Percentiles rank a stretch among this genome's conserved stretches.
These are phyloP conservation scores for Kingdonia uniflora DNA, from an alignment of 164 flowering plant species.

Conservation along the genomic window DNA sequence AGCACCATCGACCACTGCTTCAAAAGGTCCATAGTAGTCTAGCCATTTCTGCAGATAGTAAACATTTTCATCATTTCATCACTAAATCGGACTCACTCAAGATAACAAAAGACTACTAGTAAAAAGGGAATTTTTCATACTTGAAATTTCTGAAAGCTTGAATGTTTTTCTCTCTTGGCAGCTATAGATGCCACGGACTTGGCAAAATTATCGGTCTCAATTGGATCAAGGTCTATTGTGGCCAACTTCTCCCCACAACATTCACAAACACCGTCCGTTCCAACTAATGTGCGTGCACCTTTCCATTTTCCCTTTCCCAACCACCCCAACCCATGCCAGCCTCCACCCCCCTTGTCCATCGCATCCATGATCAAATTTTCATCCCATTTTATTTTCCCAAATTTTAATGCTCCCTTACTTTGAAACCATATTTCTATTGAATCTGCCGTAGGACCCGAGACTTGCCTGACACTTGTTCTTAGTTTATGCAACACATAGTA, in stretches of 20 bases:
- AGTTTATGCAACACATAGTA: conserved; percentile 75
- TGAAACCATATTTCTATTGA: conserved; percentile 62
- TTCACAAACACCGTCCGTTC: conserved; percentile 55
- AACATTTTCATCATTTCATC: neutral
- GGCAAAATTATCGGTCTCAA: conserved; percentile 71
- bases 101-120: conserved; percentile 4
- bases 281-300: conserved; percentile 31
- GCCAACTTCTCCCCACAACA: conserved; percentile 64
- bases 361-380: conserved; percentile 29
- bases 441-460: conserved; percentile 55
- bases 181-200: conserved; percentile 77
- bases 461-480: conserved; percentile 54
- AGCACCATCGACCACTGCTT: conserved; percentile 88
- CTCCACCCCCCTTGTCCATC: conserved; percentile 68
- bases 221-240: conserved; percentile 70
- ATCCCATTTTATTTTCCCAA: conserved; percentile 68
- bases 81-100: conserved; percentile 6
- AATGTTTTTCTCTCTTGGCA: conserved; percentile 43
- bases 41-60: conserved; percentile 69
- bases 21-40: conserved; percentile 80
- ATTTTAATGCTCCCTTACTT: conserved; percentile 44
- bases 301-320: conserved; percentile 75
- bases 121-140: conserved; percentile 28
- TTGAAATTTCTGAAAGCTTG: conserved; percentile 75
- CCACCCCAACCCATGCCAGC: conserved; percentile 97